phyloP scores from a whole-genome alignment of 352 stramenopile species.

The Peronosclerospora sorghi region DNA sequence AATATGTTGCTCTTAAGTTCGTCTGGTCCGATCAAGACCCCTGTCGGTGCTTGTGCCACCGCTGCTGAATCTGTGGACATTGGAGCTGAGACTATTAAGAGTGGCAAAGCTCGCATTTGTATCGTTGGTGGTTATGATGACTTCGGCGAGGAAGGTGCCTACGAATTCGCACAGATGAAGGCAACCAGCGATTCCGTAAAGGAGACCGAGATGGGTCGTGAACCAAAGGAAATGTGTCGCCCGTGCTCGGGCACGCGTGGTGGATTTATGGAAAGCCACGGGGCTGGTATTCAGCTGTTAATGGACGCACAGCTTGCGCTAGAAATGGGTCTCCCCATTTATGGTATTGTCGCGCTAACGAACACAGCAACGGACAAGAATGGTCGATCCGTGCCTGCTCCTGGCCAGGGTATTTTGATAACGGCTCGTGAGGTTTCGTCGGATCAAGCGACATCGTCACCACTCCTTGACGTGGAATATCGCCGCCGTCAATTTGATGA shows the following conservation, averaged over 20 bases:
- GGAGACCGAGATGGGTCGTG: conserved; percentile 64
- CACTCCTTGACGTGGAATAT: conserved; percentile 60
- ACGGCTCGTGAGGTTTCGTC: conserved; percentile 48
- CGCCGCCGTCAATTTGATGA: conserved; percentile 65
- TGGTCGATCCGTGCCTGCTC: conserved; percentile 69
- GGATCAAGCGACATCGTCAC: conserved; percentile 22
- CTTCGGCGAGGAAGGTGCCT: conserved; percentile 76
- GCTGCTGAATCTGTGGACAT: conserved; percentile 83
- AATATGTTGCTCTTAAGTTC: conserved; percentile 85
- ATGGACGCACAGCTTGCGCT: conserved; percentile 83
- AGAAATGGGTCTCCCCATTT: conserved; percentile 83
- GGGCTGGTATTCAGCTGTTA: conserved; percentile 77
- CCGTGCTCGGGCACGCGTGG: conserved; percentile 66
- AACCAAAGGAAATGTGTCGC: conserved; percentile 75
- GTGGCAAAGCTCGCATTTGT: conserved; percentile 73
- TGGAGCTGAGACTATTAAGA: conserved; percentile 83
- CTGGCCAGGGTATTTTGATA: conserved; percentile 79
- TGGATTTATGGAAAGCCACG: conserved; percentile 86
- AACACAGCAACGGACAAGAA: conserved; percentile 86
- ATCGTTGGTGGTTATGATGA: conserved; percentile 83
- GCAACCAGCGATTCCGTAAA: conserved; percentile 79
- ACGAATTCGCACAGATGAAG: conserved; percentile 87
- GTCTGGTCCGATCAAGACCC: conserved; percentile 83
- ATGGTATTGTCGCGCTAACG: conserved; percentile 68
- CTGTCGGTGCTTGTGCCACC: conserved; percentile 77